Evolutionary conservation across 345 rosid species (phyloP), one percentile per base, ranked within the genome.

Genomic region (Sapria himalayana): DNA sequence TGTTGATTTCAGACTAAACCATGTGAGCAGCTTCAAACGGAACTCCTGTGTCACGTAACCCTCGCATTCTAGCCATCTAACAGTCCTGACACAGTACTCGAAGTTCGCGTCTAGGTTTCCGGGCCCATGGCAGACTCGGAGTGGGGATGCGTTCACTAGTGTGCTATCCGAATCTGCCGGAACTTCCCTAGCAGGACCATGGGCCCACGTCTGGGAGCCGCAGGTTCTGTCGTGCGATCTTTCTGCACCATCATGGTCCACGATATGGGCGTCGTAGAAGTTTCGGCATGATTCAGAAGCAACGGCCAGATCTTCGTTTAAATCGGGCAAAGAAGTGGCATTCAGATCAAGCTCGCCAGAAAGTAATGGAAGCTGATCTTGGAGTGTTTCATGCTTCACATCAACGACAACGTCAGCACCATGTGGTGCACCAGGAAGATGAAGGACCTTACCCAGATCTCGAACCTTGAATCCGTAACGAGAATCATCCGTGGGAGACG

Each of bases 1-100:
- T 0, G 77, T 73, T 7, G 99, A 80, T 57, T 85, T 62, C 59
- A 84, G 51, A 62, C 99, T 75, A 63, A 71, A 91, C 99, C 99
- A 91, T 24, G 99, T 84, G 40, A 91, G 55, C 65, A 91, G 64
- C 55, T 70, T 91, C 54, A 80, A 51, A 59, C 99, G 73, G 56
- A 91, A 91, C 25, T 71, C 77, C 60, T 59, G 76, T 37, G 69
- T 56, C 2, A 91, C 74, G 50, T 74, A 72, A 34, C 92, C 93
- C 49, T 55, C 80, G 15, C 92, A 61, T 64, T 91, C 99, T 37
- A 91, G 69, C 73, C 71, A 64, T 38, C 99, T 60, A 31, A 84
- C 61, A 48, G 63, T 70, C 72, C 80, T 84, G 52, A 80, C 92
- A 22, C 93, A 74, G 45, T 68, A 64, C 73, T 79, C 93, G 21